These are phyloP conservation scores for Chaetomium olivaceum DNA, from an alignment of 2,329 filamentous ascomycete species.

Conservation along the genomic window DNA sequence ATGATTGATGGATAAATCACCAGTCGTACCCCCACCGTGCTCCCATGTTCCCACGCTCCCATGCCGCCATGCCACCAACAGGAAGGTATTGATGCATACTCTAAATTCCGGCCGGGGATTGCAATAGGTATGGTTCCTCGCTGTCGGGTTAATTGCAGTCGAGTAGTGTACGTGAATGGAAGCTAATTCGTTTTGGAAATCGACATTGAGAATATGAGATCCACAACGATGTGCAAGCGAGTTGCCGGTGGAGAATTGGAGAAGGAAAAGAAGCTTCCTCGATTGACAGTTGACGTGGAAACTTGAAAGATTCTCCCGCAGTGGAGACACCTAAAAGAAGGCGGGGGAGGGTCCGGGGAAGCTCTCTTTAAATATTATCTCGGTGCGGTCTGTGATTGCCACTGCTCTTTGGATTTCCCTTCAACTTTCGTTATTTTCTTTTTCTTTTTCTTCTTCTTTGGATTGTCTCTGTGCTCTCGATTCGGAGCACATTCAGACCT, in stretches of 20 bases:
- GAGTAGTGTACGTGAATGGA: neutral
- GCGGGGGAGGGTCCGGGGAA: neutral
- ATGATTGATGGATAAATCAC: slow-evolving; percentile 35
- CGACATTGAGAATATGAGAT: neutral
- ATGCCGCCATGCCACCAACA: neutral
- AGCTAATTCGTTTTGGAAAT: neutral
- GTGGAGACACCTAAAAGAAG: neutral
- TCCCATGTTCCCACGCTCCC: too few species aligned
- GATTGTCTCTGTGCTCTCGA: neutral
- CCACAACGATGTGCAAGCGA: neutral
- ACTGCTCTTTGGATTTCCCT: too few species aligned
- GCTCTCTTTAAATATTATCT: too few species aligned
- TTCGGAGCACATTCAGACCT: neutral
- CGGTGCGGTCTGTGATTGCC: too few species aligned
- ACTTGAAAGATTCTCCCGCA: neutral
- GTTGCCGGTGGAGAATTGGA: neutral
- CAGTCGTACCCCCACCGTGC: neutral
- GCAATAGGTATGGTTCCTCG: neutral
- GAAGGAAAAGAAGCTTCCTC: neutral
- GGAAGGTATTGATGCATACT: neutral
- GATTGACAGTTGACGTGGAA: neutral
- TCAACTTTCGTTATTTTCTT: neutral
- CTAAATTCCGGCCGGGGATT: neutral
- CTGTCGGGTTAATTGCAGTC: slow-evolving; percentile 3
- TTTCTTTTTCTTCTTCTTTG: neutral